These are phyloP conservation scores for Fusarium sp. DNA, from an alignment of 2,329 filamentous ascomycete species.

Conservation along the genomic window DNA sequence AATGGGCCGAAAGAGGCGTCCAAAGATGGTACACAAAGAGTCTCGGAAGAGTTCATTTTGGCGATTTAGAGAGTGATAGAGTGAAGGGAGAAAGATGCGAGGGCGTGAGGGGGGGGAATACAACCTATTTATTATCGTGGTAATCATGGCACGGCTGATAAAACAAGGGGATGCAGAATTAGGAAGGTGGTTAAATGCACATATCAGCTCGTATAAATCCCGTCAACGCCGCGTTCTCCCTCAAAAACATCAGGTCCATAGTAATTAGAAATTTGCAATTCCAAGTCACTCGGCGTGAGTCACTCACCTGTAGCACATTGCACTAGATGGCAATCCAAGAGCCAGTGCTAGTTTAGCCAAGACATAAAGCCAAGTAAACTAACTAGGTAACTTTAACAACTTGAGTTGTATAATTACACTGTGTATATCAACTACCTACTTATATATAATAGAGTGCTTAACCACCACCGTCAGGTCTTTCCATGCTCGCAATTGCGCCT, in stretches of 20 bases:
- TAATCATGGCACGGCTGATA: background rate
- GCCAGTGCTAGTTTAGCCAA: background rate
- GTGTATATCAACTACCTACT: background rate
- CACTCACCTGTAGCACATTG: constrained; percentile 25
- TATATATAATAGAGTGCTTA: background rate
- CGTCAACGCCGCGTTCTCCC: constrained; percentile 4
- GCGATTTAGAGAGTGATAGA: background rate
- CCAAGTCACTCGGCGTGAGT: constrained; percentile 44
- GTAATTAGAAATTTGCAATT: background rate
- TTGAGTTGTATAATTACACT: background rate
- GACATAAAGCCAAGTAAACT: constrained; percentile 1
- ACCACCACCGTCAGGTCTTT: background rate
- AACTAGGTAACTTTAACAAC: background rate
- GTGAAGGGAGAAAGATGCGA: background rate
- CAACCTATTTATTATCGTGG: constrained; percentile 23
- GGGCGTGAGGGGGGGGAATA: background rate
- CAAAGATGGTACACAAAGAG: constrained; percentile 35
- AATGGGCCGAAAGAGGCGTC: constrained; percentile 45
- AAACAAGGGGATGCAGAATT: constrained; percentile 1
- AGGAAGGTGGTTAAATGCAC: constrained; percentile 33
- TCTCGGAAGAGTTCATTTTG: constrained; percentile 42
- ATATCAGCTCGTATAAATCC: constrained; percentile 7
- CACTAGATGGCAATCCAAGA: constrained; percentile 5
- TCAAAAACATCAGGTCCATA: background rate
- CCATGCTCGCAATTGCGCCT: background rate